Conservation (phyloP, 306 rosid species). For the Trifolium dubium region DNA sequence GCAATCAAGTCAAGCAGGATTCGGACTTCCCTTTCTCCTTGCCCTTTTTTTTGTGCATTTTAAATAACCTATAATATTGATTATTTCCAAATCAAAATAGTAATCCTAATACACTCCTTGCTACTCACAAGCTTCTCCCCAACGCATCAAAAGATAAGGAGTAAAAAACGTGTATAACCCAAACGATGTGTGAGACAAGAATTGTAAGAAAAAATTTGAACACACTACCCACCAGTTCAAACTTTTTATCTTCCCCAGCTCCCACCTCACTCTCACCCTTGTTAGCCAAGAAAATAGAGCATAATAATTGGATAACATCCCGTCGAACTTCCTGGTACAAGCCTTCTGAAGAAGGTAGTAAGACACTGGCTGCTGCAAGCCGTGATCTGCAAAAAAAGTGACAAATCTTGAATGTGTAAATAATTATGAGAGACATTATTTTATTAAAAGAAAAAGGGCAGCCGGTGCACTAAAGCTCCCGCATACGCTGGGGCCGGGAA, state of each 20-base stretch:
- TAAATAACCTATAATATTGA: slow-evolving; percentile 1
- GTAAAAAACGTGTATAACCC: slow-evolving; percentile 6
- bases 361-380: slow-evolving; percentile 57
- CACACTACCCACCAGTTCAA: slow-evolving; percentile 59
- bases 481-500: too few relatives aligned
- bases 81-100: slow-evolving; percentile 21
- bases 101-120: slow-evolving; percentile 3
- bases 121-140: slow-evolving; percentile 22
- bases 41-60: slow-evolving; percentile 14
- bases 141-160: slow-evolving; percentile 9
- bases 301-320: slow-evolving; percentile 62
- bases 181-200: slow-evolving; percentile 4
- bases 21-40: neutral
- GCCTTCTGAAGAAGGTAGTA: slow-evolving; percentile 53
- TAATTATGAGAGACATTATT: neutral
- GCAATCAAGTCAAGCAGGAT: slow-evolving; percentile 20
- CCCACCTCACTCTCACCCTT: slow-evolving; percentile 78
- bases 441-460: too few relatives aligned
- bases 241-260: slow-evolving; percentile 62
- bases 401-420: slow-evolving; percentile 25
- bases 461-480: too few relatives aligned
- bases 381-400: slow-evolving; percentile 47
- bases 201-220: slow-evolving; percentile 25
- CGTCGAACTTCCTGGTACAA: slow-evolving; percentile 55
- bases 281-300: slow-evolving; percentile 94